A percentile compares a stretch with the other conserved stretches of the same genome.
These are phyloP conservation scores for Penicillium oxalicum DNA, from an alignment of 2,329 filamentous ascomycete species.

Conservation along the genomic window DNA sequence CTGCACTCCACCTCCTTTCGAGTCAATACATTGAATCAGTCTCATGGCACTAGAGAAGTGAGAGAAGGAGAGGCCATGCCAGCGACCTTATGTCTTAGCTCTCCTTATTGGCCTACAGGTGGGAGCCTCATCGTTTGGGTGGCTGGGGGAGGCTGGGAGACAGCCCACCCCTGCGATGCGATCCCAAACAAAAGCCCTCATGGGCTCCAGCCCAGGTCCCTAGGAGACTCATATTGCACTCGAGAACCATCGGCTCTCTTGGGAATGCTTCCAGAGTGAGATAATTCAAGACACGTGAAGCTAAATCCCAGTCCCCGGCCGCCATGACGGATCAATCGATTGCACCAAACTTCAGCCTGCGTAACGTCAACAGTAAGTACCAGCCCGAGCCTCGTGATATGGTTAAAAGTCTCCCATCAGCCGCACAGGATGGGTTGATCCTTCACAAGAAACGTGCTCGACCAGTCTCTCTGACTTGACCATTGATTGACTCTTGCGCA, in stretches of 20 bases:
- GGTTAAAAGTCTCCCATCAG: background rate
- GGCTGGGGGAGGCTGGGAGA: conserved; percentile 24
- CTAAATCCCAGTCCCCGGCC: conserved; percentile 15
- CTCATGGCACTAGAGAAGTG: conserved; percentile 7
- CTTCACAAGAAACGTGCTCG: too few relatives aligned
- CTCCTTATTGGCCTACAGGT: conserved; percentile 15
- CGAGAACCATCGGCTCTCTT: conserved; percentile 7
- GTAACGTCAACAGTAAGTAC: conserved; percentile 21
- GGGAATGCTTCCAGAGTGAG: conserved; percentile 21
- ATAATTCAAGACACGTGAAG: conserved; percentile 12
- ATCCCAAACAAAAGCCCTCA: conserved; percentile 19
- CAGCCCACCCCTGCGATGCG: conserved; percentile 12
- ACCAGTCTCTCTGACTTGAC: background rate
- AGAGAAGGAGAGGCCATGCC: conserved; percentile 1
- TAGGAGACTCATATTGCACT: conserved; percentile 8
- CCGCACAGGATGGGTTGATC: background rate
- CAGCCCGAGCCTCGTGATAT: conserved; percentile 5
- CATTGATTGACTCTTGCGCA: conserved; percentile 19
- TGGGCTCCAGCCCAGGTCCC: conserved; percentile 9
- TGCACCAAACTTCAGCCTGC: conserved; percentile 19
- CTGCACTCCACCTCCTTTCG: conserved; percentile 2
- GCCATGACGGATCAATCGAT: conserved; percentile 14
- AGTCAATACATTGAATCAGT: conserved; percentile 2
- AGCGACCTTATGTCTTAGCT: conserved; percentile 13
- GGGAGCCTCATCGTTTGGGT: conserved; percentile 6